These are phyloP conservation scores for Decorospora gaudefroyi DNA, from an alignment of 2,329 filamentous ascomycete species.

Conservation along the genomic window DNA sequence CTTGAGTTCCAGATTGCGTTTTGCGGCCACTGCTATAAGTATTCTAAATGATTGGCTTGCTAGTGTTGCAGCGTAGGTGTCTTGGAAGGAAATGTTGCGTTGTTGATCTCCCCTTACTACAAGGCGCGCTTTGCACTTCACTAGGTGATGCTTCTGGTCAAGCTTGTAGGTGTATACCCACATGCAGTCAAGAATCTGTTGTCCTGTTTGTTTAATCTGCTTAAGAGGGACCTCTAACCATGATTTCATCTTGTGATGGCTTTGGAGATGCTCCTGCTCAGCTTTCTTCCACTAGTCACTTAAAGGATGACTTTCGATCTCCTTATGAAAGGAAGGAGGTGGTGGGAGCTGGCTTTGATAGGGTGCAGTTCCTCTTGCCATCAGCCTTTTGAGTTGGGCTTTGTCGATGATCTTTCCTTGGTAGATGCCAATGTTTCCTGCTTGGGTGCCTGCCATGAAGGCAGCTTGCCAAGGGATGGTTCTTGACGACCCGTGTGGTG, in stretches of 20 bases:
- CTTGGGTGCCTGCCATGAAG: slow-evolving; percentile 4
- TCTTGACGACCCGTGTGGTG: not conserved
- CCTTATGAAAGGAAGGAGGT: not conserved
- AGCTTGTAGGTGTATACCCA: slow-evolving; percentile 13
- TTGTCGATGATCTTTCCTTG: slow-evolving; percentile 3
- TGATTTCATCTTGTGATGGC: too few species aligned
- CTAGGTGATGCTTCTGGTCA: slow-evolving; percentile 8
- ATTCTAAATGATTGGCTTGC: slow-evolving; percentile 10
- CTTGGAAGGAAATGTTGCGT: slow-evolving; percentile 5
- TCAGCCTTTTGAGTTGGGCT: slow-evolving; percentile 3
- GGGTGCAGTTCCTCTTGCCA: not conserved
- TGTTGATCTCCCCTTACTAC: slow-evolving; percentile 21
- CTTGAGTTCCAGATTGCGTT: slow-evolving; percentile 21
- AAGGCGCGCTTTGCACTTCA: slow-evolving; percentile 17
- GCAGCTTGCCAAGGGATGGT: slow-evolving; percentile 4
- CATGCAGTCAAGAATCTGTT: slow-evolving; percentile 9
- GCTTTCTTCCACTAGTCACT: not conserved
- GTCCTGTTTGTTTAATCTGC: not conserved
- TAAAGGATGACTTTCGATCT: not conserved
- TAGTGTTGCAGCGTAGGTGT: slow-evolving; percentile 4
- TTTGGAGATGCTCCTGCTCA: not conserved
- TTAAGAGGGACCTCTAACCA: not conserved
- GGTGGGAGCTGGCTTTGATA: slow-evolving; percentile 2
- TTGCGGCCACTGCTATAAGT: slow-evolving; percentile 24
- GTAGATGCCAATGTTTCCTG: not conserved